phyloP scores from a whole-genome alignment of 495 filamentous ascomycete species.

The Xylaria cubensis region DNA sequence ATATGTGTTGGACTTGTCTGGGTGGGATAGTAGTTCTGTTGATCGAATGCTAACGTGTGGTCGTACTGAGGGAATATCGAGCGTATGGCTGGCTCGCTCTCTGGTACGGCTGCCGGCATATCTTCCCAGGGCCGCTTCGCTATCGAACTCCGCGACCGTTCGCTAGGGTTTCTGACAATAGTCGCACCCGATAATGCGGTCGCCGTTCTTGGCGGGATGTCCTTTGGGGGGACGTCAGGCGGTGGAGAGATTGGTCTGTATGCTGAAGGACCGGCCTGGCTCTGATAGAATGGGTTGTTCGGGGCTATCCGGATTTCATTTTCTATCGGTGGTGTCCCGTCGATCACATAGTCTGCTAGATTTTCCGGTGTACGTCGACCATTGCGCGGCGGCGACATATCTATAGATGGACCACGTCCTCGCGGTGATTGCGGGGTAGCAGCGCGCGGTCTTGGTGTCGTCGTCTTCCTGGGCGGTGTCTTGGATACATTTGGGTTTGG shows the following conservation, averaged over 20 bases:
- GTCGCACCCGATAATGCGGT: conserved; percentile 59
- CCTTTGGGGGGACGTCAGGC: conserved; percentile 34
- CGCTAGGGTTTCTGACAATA: conserved; percentile 55
- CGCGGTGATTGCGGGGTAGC: conserved; percentile 47
- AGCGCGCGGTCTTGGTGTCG: conserved; percentile 44
- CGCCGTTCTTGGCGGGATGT: conserved; percentile 51
- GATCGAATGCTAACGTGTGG: conserved; percentile 67
- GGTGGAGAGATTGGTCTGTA: conserved; percentile 33
- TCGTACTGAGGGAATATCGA: conserved; percentile 86
- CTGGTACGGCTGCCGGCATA: conserved; percentile 40
- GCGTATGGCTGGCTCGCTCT: conserved; percentile 47
- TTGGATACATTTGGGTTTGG: conserved; percentile 46
- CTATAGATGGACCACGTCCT: conserved; percentile 39
- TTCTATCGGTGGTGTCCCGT: conserved; percentile 39
- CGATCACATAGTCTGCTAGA: conserved; percentile 43
- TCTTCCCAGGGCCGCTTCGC: conserved; percentile 52
- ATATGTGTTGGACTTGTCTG: conserved; percentile 60
- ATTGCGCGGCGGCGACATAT: conserved; percentile 42
- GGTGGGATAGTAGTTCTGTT: conserved; percentile 73
- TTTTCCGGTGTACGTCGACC: conserved; percentile 45
- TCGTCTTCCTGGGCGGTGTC: conserved; percentile 46
- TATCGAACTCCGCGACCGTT: conserved; percentile 55
- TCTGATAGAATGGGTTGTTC: conserved; percentile 38
- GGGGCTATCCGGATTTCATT: conserved; percentile 30
- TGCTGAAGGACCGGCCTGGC: conserved; percentile 42